A percentile compares a stretch with the other conserved stretches of the same genome.
Conservation (phyloP, 176 grass and related monocot genomes). For the Zizania latifolia region DNA sequence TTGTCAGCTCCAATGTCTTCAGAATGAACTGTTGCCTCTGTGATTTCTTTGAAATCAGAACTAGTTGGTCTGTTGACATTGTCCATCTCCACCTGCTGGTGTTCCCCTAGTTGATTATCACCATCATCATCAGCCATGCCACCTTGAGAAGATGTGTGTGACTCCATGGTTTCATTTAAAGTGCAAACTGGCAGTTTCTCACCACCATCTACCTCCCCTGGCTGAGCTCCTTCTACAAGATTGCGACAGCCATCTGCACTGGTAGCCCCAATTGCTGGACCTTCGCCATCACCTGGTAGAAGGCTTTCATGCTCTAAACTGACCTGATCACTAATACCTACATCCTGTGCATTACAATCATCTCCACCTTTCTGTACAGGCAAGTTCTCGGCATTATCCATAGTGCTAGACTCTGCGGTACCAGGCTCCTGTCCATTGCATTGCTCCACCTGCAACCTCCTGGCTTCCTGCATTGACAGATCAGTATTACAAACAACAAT, state of each 20-base stretch:
- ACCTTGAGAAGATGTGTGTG: slow-evolving; percentile 16
- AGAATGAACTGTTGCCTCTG: slow-evolving; percentile 2
- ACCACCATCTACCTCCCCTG: neutral
- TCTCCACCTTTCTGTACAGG: neutral
- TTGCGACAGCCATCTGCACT: neutral
- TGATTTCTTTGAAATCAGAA: slow-evolving; percentile 18
- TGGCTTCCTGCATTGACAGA: slow-evolving; percentile 68
- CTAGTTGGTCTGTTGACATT: slow-evolving; percentile 6
- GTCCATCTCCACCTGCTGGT: slow-evolving; percentile 21
- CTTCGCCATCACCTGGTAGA: neutral
- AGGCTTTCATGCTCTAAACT: neutral
- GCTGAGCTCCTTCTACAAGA: slow-evolving; percentile 5
- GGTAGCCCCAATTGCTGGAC: neutral
- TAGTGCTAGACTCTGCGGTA: neutral
- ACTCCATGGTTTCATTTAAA: slow-evolving; percentile 21
- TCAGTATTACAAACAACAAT: slow-evolving; percentile 34
- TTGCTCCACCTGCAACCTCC: slow-evolving; percentile 42
- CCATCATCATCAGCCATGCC: neutral
- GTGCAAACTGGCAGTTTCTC: neutral
- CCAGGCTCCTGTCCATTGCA: slow-evolving; percentile 36
- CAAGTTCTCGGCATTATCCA: neutral
- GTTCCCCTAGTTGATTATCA: neutral
- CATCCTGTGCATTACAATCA: neutral
- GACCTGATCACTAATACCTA: slow-evolving; percentile 13
- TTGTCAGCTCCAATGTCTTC: slow-evolving; percentile 5